Percentiles rank a stretch among this genome's conserved stretches.
Conservation (phyloP, 352 stramenopile species). For the Globisporangium iwayamae region DNA sequence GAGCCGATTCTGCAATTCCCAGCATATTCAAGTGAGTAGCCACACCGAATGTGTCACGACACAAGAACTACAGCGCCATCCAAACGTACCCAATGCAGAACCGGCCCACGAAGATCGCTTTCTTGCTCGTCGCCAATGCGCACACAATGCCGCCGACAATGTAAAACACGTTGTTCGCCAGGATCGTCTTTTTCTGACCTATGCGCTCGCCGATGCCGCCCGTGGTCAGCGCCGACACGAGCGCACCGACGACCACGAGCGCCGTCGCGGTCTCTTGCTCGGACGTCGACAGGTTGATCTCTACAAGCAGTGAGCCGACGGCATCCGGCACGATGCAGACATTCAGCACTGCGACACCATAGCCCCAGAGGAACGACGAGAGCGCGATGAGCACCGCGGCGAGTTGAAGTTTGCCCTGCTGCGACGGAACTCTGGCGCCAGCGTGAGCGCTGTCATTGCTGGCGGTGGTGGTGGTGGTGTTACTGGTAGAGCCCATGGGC, state of each 20-base stretch:
- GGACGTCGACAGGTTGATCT: conserved; percentile 67
- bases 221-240: conserved; percentile 57
- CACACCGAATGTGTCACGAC: neutral
- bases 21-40: neutral
- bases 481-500: neutral
- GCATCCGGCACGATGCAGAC: conserved; percentile 76
- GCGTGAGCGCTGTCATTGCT: neutral
- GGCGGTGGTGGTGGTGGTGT: conserved; percentile 1
- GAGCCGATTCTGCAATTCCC: conserved; percentile 34
- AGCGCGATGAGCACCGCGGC: conserved; percentile 61
- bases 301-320: conserved; percentile 59
- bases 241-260: conserved; percentile 67
- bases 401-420: conserved; percentile 30
- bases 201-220: conserved; percentile 49
- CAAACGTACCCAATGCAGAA: conserved; percentile 44
- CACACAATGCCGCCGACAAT: conserved; percentile 51
- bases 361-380: conserved; percentile 81
- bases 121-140: conserved; percentile 55
- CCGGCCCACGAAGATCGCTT: conserved; percentile 51
- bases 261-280: conserved; percentile 75
- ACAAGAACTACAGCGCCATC: neutral
- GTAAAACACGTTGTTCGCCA: conserved; percentile 75
- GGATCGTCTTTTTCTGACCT: conserved; percentile 62
- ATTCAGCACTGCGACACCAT: conserved; percentile 64
- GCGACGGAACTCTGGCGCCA: neutral